phyloP scores from a whole-genome alignment of 495 filamentous ascomycete species.

The Ramalina peruviana region DNA sequence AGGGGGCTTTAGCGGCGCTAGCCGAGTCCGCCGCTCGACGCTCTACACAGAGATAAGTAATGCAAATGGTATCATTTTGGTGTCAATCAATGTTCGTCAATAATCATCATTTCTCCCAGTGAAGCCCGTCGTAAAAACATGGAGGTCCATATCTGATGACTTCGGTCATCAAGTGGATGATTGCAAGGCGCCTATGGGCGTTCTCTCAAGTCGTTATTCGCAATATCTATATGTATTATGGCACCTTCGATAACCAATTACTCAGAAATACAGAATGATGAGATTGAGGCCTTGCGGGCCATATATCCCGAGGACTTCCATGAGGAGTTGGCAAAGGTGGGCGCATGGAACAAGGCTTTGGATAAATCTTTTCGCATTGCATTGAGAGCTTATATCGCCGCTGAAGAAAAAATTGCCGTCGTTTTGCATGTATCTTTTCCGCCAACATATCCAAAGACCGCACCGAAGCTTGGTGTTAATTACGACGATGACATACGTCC shows the following conservation, averaged over 20 bases:
- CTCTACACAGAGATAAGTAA: no score
- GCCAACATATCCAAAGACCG: conserved; percentile 84
- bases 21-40: not conserved
- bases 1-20: not conserved
- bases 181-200: not conserved
- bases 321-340: conserved; percentile 52
- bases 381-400: conserved; percentile 46
- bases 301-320: conserved; percentile 89
- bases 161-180: not conserved
- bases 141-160: not conserved
- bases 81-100: not conserved
- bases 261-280: conserved; percentile 70
- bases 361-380: conserved; percentile 69
- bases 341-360: conserved; percentile 81
- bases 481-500: conserved; percentile 46
- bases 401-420: conserved; percentile 47
- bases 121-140: no score
- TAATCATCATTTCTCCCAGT: not conserved
- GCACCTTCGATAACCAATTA: conserved; percentile 46
- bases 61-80: no score
- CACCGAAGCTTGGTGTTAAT: conserved; percentile 59
- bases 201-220: not conserved
- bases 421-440: conserved; percentile 60
- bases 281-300: conserved; percentile 72
- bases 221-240: conserved; percentile 7